These are phyloP conservation scores for Solanum hybrid DNA, from an alignment of 305 asterid genomes.

Conservation along the genomic window DNA sequence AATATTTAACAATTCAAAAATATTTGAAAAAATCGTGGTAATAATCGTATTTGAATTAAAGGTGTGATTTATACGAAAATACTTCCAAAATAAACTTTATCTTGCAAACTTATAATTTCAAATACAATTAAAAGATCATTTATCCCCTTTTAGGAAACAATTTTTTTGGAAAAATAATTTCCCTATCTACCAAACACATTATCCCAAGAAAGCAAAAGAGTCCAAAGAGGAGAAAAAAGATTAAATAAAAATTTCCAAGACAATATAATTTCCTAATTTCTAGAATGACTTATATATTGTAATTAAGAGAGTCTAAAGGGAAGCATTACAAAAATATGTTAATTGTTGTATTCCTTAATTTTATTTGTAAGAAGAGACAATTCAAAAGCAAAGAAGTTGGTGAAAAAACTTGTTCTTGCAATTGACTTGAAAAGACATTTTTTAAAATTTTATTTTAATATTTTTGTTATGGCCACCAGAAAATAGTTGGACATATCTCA, in stretches of 20 bases:
- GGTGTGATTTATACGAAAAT: not conserved
- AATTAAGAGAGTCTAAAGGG: not conserved
- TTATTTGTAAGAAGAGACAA: not conserved
- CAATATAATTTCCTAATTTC: not conserved
- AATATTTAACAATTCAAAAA: not conserved
- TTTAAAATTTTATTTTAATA: not conserved
- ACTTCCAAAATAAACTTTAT: no score
- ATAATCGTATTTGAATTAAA: not conserved
- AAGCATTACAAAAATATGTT: not conserved
- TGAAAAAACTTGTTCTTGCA: not conserved
- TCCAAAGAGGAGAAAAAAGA: not conserved
- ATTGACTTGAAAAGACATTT: not conserved
- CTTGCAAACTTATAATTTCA: not conserved
- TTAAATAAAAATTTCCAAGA: not conserved
- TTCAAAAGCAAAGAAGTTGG: conserved; percentile 10
- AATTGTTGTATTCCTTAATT: not conserved
- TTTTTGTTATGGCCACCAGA: not conserved
- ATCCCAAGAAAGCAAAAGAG: not conserved
- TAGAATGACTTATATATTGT: not conserved
- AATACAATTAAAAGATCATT: not conserved
- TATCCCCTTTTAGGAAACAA: not conserved
- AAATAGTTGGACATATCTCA: not conserved
- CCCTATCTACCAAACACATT: not conserved
- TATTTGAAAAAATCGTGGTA: not conserved
- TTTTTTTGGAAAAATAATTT: no score